Evolutionary conservation across 805 yeast species (phyloP).

Genomic region (Barnettozyma sp.): DNA sequence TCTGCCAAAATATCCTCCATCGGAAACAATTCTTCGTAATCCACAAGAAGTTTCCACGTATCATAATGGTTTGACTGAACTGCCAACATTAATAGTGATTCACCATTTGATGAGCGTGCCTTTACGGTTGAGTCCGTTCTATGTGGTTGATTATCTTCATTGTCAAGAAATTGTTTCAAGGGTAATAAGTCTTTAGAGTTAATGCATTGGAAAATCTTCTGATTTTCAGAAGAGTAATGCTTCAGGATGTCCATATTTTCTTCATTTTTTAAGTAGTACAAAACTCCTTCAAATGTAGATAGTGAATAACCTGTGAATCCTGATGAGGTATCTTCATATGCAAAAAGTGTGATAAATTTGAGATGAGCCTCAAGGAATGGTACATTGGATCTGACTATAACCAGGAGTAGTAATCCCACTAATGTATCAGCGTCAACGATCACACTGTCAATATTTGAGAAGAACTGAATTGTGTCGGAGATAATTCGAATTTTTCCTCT

Average conservation of each 20-base stretch:
- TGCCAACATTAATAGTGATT: slow-evolving; percentile 63
- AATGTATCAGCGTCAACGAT: slow-evolving; percentile 76
- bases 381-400: slow-evolving; percentile 57
- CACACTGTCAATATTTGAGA: slow-evolving; percentile 34
- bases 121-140: slow-evolving; percentile 25
- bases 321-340: slow-evolving; percentile 37
- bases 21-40: slow-evolving; percentile 43
- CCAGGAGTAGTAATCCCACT: slow-evolving; percentile 64
- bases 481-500: slow-evolving; percentile 42
- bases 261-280: slow-evolving; percentile 48
- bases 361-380: slow-evolving; percentile 56
- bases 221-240: slow-evolving; percentile 40
- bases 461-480: slow-evolving; percentile 41
- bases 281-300: slow-evolving; percentile 78
- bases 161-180: slow-evolving; percentile 24
- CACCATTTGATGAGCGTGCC: slow-evolving; percentile 50
- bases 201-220: slow-evolving; percentile 47
- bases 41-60: slow-evolving; percentile 42
- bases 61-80: slow-evolving; percentile 40
- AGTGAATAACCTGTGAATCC: slow-evolving; percentile 73
- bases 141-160: slow-evolving; percentile 15
- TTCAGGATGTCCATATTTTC: slow-evolving; percentile 33
- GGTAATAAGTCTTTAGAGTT: slow-evolving; percentile 26
- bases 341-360: slow-evolving; percentile 56
- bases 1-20: slow-evolving; percentile 66